phyloP scores from a whole-genome alignment of 805 yeast genomes.

The Blastobotrys mokoenaii region DNA sequence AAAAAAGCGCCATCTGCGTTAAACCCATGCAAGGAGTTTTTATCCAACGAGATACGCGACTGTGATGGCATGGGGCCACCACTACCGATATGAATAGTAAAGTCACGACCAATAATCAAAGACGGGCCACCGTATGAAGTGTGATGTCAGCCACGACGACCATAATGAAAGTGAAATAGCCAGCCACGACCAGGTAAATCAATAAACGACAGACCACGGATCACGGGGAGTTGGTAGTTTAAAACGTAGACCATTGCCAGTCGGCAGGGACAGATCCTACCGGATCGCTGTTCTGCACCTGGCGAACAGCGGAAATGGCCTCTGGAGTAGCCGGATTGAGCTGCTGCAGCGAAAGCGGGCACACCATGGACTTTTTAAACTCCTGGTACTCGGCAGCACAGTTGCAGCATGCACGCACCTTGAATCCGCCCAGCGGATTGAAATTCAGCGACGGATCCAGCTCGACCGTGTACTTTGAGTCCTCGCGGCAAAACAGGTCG shows the following conservation, averaged over 20 bases:
- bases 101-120: no score
- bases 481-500: slow-evolving; percentile 65
- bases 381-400: slow-evolving; percentile 56
- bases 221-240: slow-evolving; percentile 5
- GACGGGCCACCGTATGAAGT: no score
- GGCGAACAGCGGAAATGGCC: background rate
- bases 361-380: slow-evolving; percentile 21
- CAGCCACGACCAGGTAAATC: no score
- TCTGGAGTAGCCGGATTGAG: background rate
- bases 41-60: no score
- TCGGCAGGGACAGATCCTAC: slow-evolving; percentile 57
- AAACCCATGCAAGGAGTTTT: no score
- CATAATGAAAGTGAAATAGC: no score
- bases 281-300: slow-evolving; percentile 17
- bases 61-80: no score
- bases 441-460: slow-evolving; percentile 42
- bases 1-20: no score
- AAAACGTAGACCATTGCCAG: slow-evolving; percentile 76
- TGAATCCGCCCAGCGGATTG: slow-evolving; percentile 51
- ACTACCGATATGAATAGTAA: no score
- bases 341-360: slow-evolving; percentile 5
- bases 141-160: no score
- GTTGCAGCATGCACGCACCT: slow-evolving; percentile 60
- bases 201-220: no score
- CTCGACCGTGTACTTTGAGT: slow-evolving; percentile 47